Conservation (phyloP, 2,329 filamentous ascomycete genomes). For the Sporothrix euskadiensis region DNA sequence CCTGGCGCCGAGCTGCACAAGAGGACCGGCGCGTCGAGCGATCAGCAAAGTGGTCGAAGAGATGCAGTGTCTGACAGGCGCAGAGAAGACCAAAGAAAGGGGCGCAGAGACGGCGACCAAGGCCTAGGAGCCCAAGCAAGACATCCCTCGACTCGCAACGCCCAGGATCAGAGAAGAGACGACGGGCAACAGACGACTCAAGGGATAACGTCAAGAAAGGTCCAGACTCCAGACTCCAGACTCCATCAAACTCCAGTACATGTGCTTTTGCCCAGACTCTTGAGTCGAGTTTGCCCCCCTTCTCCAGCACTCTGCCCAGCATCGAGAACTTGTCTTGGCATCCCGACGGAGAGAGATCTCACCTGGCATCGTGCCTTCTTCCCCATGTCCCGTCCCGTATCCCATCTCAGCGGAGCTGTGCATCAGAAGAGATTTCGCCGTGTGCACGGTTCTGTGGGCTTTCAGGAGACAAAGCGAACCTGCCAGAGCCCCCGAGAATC, state of each 20-base stretch:
- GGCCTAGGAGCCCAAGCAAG: conserved; percentile 1
- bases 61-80: conserved; percentile 1
- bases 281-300: background rate
- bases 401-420: conserved; percentile 4
- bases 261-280: background rate
- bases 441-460: background rate
- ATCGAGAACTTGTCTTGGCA: background rate
- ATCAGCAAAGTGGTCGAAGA: background rate
- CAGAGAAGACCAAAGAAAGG: conserved; percentile 11
- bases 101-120: background rate
- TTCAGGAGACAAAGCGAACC: background rate
- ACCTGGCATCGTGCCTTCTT: background rate
- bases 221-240: background rate
- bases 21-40: background rate
- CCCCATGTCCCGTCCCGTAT: background rate
- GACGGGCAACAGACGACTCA: background rate
- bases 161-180: background rate
- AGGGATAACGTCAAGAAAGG: background rate
- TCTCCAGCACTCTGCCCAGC: conserved; percentile 11
- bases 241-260: background rate
- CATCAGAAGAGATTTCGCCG: background rate
- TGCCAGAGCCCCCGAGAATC: background rate
- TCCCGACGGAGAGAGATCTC: conserved; percentile 9
- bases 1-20: conserved; percentile 4
- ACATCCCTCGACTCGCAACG: background rate